Evolutionary conservation across 2,329 filamentous ascomycete genomes (phyloP), one percentile per base, ranked within the genome.

Genomic region (Nigrograna mackinnonii): DNA sequence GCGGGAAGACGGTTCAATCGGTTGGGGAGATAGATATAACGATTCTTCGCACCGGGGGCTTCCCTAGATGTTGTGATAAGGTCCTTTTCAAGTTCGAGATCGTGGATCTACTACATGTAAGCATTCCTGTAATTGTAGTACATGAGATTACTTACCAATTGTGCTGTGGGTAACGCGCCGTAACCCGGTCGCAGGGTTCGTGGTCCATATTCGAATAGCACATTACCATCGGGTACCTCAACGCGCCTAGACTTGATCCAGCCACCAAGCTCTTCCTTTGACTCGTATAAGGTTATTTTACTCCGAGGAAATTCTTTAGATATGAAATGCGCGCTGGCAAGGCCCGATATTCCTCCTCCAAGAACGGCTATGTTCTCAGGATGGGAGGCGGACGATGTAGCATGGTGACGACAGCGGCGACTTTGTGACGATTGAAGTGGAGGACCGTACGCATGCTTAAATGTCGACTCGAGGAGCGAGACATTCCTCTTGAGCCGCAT

Each of bases 11-110:
- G 75, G 39, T 90, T 86, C 21, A 94, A 79, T 58, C 85, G 88
- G 64, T 96, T 87, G 2, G 89, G 89, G 60, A 95, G 95, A 77
- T 94, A 96, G 46, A 97, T 75, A 68, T 85, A 96, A 48, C 91
- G 86, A 61, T 85, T 86, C 41, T 66, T 67, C 7, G 83, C 75
- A 39, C 77, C 76, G 39, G 78, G 70, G 4, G 79, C 75, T 21
- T 62, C 64, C 31, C 70, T 79, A 4, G 67, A 68, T 34, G 76
- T 83, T 57, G 72, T 72, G 38, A 84, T 65, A 22, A 89, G 63
- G 44, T 86, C 72, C 40, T 82, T 66, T 35, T 72, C 54, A 28
- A 90, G 61, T 17, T 74, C 75, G 24, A 89, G 68, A 24, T 80
- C 75, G 46, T 75, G 66, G 41, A 87, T 69, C 84, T 87, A 57